These are phyloP conservation scores for Adiantum capillusveneris DNA, from an alignment of 75 land plant genomes.

Conservation along the genomic window DNA sequence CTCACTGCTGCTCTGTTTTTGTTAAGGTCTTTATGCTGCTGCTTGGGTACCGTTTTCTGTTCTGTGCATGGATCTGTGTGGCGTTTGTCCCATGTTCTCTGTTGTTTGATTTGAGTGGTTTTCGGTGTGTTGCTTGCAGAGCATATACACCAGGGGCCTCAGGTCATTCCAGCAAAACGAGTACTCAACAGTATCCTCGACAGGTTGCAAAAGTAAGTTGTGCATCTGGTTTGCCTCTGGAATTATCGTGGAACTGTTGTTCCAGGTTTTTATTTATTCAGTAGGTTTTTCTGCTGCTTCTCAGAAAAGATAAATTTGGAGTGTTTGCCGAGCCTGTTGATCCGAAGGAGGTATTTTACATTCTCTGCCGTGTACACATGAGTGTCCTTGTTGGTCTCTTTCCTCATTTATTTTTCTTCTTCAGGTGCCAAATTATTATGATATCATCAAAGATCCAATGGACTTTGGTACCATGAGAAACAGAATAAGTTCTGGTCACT, in stretches of 20 bases:
- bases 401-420: too few relatives aligned
- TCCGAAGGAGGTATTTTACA: constrained; percentile 37
- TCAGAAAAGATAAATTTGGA: constrained; percentile 62
- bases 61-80: constrained; percentile 18
- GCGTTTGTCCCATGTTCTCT: too few relatives aligned
- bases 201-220: constrained; percentile 75
- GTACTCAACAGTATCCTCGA: constrained; percentile 66
- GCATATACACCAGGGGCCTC: too few relatives aligned
- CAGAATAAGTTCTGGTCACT: constrained; percentile 53
- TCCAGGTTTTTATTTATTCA: constrained; percentile 1
- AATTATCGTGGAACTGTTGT: too few relatives aligned
- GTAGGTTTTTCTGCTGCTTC: constrained; percentile 1
- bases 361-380: not conserved
- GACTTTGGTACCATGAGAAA: constrained; percentile 67
- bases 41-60: too few relatives aligned
- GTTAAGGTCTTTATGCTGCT: too few relatives aligned
- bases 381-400: too few relatives aligned
- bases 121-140: too few relatives aligned
- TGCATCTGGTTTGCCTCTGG: too few relatives aligned
- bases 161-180: constrained; percentile 28
- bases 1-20: too few relatives aligned
- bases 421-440: constrained; percentile 67
- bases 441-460: constrained; percentile 66
- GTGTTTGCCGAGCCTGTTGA: constrained; percentile 77
- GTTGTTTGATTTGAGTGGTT: too few relatives aligned